These are phyloP conservation scores for Fusarium protoensiforme DNA, from an alignment of 2,329 filamentous ascomycete genomes.

Conservation along the genomic window DNA sequence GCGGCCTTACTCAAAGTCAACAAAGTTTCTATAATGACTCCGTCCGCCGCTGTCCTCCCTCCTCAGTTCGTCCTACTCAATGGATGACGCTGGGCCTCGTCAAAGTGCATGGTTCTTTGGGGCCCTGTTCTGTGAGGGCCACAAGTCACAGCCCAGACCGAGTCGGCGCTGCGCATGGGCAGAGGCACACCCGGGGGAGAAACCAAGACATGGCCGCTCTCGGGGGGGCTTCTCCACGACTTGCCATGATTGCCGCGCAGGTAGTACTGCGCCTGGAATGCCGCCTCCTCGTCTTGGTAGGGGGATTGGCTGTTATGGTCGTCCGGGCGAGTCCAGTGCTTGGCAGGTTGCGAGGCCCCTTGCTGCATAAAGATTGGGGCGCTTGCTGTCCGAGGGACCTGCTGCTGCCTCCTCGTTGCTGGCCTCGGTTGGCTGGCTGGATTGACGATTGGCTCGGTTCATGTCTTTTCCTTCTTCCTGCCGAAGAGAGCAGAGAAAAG, in stretches of 20 bases:
- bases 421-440: neutral
- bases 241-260: neutral
- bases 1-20: neutral
- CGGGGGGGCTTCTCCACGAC: neutral
- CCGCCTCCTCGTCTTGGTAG: neutral
- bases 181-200: neutral
- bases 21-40: neutral
- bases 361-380: neutral
- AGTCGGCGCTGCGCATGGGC: neutral
- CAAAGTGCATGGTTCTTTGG: neutral
- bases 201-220: neutral
- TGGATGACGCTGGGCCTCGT: neutral
- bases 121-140: neutral
- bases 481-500: neutral
- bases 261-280: neutral
- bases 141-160: neutral
- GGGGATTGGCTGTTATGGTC: neutral
- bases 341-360: neutral
- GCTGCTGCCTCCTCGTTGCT: neutral
- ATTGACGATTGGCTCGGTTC: neutral
- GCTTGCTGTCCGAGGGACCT: neutral
- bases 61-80: neutral
- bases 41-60: neutral
- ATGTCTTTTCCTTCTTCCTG: neutral
- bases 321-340: neutral